These are phyloP conservation scores for Rubia yunnanensis DNA, from an alignment of 257 asterid genomes.

Conservation along the genomic window DNA sequence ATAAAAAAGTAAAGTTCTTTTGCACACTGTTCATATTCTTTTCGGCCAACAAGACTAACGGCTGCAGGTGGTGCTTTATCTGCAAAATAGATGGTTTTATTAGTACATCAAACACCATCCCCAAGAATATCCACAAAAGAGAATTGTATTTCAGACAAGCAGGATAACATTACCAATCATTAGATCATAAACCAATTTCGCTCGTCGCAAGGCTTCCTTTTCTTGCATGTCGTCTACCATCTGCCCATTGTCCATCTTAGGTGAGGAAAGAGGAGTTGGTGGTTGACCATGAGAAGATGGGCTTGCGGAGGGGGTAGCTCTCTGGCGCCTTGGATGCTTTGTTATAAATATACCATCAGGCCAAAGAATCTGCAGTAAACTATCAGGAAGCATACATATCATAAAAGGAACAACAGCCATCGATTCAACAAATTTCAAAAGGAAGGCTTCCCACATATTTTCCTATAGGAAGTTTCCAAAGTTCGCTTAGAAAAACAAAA, in stretches of 20 bases:
- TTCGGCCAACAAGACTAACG: conserved; percentile 82
- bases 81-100: conserved; percentile 24
- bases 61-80: conserved; percentile 91
- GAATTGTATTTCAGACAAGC: conserved; percentile 3
- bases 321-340: conserved; percentile 78
- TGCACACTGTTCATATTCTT: conserved; percentile 83
- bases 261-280: conserved; percentile 44
- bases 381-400: neutral
- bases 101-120: conserved; percentile 5
- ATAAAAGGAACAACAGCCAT: neutral
- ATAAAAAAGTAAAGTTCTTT: conserved; percentile 88
- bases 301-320: conserved; percentile 39
- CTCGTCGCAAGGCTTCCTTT: conserved; percentile 76
- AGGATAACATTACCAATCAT: conserved; percentile 52
- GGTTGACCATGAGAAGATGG: conserved; percentile 33
- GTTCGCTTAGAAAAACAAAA: neutral
- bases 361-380: conserved; percentile 67
- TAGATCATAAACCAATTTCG: conserved; percentile 56
- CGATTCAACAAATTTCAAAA: neutral
- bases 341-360: conserved; percentile 95
- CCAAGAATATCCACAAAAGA: neutral
- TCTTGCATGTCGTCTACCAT: conserved; percentile 53
- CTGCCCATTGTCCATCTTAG: conserved; percentile 36
- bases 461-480: neutral
- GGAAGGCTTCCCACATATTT: neutral